These are phyloP conservation scores for Chernovozyma sophiae-reginae DNA, from an alignment of 1,139 yeast species.

Conservation along the genomic window DNA sequence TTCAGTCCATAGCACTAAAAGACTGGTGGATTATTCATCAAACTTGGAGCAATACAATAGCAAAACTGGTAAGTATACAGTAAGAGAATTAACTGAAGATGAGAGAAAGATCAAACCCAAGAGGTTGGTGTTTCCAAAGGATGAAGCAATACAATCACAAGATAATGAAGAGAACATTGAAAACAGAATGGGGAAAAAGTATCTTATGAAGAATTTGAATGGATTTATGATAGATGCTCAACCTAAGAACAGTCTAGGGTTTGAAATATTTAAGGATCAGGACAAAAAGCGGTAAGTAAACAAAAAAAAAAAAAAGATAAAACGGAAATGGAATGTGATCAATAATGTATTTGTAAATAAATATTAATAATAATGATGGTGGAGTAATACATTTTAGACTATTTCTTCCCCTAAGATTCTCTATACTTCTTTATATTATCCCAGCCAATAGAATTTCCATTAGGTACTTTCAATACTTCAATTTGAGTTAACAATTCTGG, in stretches of 20 bases:
- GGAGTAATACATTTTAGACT: no score
- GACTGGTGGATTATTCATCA: slow-evolving; percentile 20
- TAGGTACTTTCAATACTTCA: slow-evolving; percentile 43
- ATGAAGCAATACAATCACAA: not conserved
- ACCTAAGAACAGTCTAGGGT: slow-evolving; percentile 13
- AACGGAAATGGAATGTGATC: no score
- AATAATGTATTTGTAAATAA: no score
- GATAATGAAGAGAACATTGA: slow-evolving; percentile 10
- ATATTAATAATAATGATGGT: no score
- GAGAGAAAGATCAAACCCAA: slow-evolving; percentile 26
- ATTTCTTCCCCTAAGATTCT: not conserved
- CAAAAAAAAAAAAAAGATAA: no score
- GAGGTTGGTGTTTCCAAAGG: slow-evolving; percentile 13
- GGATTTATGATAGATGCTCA: slow-evolving; percentile 11
- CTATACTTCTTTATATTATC: slow-evolving; percentile 39
- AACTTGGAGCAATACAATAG: slow-evolving; percentile 25
- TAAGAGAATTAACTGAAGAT: slow-evolving; percentile 16
- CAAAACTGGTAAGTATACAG: slow-evolving; percentile 23
- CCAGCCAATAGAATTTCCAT: slow-evolving; percentile 46
- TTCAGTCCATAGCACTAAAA: no score
- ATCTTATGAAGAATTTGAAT: slow-evolving; percentile 11
- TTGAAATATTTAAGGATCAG: slow-evolving; percentile 17
- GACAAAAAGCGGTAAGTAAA: no score
- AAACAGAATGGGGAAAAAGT: slow-evolving; percentile 14
- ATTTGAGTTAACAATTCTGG: slow-evolving; percentile 35